Percentiles rank a stretch among this genome's conserved stretches.
These are phyloP conservation scores for Fusarium praegraminearum DNA, from an alignment of 2,329 filamentous ascomycete genomes.

Conservation along the genomic window DNA sequence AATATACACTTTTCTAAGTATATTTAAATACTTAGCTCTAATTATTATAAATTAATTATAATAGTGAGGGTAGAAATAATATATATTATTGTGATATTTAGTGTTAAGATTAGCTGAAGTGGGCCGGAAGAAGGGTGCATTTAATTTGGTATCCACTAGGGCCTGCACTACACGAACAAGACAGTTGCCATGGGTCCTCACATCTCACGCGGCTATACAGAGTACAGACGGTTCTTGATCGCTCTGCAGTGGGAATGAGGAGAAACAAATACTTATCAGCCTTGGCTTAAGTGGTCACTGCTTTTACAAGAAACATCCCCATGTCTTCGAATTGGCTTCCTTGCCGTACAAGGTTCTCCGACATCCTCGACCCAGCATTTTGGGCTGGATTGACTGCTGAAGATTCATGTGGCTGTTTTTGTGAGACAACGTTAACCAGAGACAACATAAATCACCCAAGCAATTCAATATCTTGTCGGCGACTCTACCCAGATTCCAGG, in stretches of 20 bases:
- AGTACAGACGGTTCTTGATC: conserved; percentile 12
- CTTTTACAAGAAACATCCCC: conserved; percentile 16
- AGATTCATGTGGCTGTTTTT: conserved; percentile 16
- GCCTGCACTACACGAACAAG: not conserved
- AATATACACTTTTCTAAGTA: too few species aligned
- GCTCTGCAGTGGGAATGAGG: conserved; percentile 23
- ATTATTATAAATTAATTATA: too few species aligned
- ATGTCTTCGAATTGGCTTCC: conserved; percentile 33
- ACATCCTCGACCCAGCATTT: conserved; percentile 23
- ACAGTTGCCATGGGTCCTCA: not conserved
- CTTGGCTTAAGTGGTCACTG: conserved; percentile 24
- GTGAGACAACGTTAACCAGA: conserved; percentile 18
- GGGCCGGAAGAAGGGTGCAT: too few species aligned
- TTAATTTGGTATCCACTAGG: too few species aligned
- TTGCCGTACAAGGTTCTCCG: conserved; percentile 11
- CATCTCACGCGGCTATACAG: conserved; percentile 7
- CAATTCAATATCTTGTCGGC: conserved; percentile 1
- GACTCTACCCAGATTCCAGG: not conserved
- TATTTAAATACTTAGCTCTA: too few species aligned
- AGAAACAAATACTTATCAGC: conserved; percentile 24
- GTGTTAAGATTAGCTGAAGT: too few species aligned
- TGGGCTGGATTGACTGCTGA: conserved; percentile 16
- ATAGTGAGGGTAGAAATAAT: too few species aligned
- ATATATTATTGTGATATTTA: too few species aligned
- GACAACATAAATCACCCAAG: conserved; percentile 2